Conservation (phyloP, 345 rosid species). For the Corchorus olitorius region DNA sequence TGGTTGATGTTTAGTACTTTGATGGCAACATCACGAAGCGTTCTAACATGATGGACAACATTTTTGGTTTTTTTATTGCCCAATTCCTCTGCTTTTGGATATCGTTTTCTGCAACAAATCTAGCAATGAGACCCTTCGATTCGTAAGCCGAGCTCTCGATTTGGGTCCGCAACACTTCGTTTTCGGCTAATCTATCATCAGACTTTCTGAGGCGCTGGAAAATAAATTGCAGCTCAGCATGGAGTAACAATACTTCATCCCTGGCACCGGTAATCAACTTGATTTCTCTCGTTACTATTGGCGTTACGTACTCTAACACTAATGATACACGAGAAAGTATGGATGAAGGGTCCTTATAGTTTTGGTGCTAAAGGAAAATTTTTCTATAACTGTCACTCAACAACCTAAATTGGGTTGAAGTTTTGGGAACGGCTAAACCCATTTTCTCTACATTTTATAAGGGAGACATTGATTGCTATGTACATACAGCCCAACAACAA, state of each 20-base stretch:
- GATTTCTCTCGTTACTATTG: neutral
- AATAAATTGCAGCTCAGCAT: neutral
- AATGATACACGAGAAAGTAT: neutral
- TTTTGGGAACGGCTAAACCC: neutral
- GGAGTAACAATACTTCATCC: neutral
- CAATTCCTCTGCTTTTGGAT: neutral
- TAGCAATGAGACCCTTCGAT: neutral
- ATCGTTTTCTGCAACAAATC: neutral
- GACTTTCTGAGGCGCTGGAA: neutral
- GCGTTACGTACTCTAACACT: neutral
- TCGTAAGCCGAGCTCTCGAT: neutral
- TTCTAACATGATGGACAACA: neutral
- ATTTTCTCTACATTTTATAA: neutral
- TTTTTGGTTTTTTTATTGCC: neutral
- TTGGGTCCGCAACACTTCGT: neutral
- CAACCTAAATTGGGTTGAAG: too few relatives aligned
- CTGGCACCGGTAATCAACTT: neutral
- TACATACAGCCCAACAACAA: too few relatives aligned
- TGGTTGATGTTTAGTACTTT: neutral
- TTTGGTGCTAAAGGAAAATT: neutral
- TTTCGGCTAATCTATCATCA: neutral
- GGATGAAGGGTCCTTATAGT: too few relatives aligned
- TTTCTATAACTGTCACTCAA: neutral
- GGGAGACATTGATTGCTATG: neutral
- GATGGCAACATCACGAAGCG: neutral